A percentile compares a stretch with the other conserved stretches of the same genome.
Conservation (phyloP, 1,284 basidiomycete species). For the Papiliotrema flavescens region DNA sequence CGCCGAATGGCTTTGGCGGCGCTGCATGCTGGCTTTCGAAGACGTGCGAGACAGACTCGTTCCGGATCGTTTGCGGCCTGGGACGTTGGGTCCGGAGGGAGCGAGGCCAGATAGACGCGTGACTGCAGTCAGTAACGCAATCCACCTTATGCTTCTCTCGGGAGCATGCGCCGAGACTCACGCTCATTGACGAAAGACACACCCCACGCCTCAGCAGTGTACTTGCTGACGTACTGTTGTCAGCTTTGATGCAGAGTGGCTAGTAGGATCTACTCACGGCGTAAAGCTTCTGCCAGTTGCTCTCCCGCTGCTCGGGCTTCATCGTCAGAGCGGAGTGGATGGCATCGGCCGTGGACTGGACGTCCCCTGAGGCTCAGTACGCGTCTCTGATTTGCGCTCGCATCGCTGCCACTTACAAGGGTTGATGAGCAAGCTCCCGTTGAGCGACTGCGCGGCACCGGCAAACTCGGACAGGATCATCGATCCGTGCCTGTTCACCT, state of each 20-base stretch:
- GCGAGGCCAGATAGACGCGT: slow-evolving; percentile 25
- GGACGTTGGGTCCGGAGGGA: slow-evolving; percentile 24
- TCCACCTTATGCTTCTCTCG: not conserved
- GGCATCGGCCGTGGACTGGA: slow-evolving; percentile 90
- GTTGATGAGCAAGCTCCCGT: slow-evolving; percentile 91
- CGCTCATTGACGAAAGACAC: slow-evolving; percentile 81
- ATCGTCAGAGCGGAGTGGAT: slow-evolving; percentile 93
- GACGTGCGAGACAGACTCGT: slow-evolving; percentile 15
- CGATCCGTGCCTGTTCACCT: slow-evolving; percentile 84
- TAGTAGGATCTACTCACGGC: slow-evolving; percentile 53
- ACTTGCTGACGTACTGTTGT: slow-evolving; percentile 76
- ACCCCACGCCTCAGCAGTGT: slow-evolving; percentile 89
- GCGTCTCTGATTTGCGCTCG: not conserved
- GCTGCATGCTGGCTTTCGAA: slow-evolving; percentile 13
- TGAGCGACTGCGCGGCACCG: slow-evolving; percentile 92
- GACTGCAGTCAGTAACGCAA: slow-evolving; percentile 15
- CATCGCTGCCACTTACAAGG: slow-evolving; percentile 57
- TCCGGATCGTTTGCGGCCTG: slow-evolving; percentile 25
- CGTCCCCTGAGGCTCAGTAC: slow-evolving; percentile 56
- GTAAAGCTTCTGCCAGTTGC: slow-evolving; percentile 93
- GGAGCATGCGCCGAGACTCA: slow-evolving; percentile 13
- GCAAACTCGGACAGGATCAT: slow-evolving; percentile 99
- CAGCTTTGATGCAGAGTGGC: not conserved
- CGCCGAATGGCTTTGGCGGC: not conserved
- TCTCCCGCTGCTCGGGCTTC: slow-evolving; percentile 70